Evolutionary conservation across 257 asterid genomes (phyloP).

Genomic region (Solanum medicagineum): DNA sequence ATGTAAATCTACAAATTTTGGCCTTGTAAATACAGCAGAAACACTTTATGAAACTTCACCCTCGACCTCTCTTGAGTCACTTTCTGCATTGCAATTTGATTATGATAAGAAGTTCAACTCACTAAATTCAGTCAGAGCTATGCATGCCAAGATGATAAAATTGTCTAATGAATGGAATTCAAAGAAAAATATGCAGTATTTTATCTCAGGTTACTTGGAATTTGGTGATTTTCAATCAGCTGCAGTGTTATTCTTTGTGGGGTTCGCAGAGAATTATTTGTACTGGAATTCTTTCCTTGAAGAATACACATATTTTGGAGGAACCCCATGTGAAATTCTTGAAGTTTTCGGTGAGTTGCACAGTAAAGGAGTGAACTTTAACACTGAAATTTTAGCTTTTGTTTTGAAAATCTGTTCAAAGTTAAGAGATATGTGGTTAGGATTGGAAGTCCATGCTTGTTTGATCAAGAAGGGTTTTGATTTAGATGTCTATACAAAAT

Average conservation of each 20-base stretch:
- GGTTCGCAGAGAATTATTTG: constrained; percentile 24
- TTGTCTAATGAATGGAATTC: constrained; percentile 9
- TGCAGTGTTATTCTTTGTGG: constrained; percentile 34
- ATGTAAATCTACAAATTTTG: constrained; percentile 6
- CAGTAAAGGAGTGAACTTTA: constrained; percentile 34
- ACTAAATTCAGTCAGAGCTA: constrained; percentile 22
- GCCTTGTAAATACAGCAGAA: constrained; percentile 21
- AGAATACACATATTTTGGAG: constrained; percentile 29
- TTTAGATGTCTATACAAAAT: constrained; percentile 23
- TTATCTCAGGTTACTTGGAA: constrained; percentile 31
- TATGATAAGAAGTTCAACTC: constrained; percentile 13
- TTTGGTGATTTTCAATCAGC: constrained; percentile 41
- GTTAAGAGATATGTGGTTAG: constrained; percentile 23
- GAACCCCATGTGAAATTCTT: constrained; percentile 42
- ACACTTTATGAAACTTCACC: constrained; percentile 10
- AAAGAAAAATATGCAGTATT: constrained; percentile 26
- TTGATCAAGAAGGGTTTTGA: constrained; percentile 46
- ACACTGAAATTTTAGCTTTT: constrained; percentile 17
- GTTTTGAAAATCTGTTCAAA: constrained; percentile 40
- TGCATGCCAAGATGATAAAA: constrained; percentile 57
- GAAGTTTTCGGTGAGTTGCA: constrained; percentile 26
- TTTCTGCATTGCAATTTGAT: background rate
- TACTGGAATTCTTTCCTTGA: constrained; percentile 36
- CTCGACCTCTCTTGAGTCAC: constrained; percentile 10
- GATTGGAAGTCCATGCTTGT: constrained; percentile 40